These are phyloP conservation scores for Gnaphalium uliginosum DNA, from an alignment of 129 eudicot genomes.

Conservation along the genomic window DNA sequence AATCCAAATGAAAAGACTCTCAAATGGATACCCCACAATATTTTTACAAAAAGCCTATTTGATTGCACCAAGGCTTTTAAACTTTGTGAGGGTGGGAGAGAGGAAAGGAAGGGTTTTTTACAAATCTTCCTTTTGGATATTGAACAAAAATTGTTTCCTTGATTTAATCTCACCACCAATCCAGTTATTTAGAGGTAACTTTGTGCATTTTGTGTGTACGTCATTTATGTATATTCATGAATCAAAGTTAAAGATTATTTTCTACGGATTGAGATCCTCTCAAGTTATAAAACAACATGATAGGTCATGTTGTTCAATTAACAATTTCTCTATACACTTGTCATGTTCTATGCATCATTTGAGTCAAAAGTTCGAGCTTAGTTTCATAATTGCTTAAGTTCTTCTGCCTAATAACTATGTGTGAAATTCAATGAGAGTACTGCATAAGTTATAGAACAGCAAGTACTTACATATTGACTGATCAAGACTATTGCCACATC, in stretches of 20 bases:
- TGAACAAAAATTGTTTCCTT: neutral
- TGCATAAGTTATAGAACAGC: slow-evolving; percentile 13
- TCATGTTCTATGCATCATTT: neutral
- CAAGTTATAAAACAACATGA: too few relatives aligned
- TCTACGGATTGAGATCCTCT: too few relatives aligned
- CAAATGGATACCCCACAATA: neutral
- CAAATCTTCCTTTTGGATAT: neutral
- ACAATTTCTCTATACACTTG: neutral
- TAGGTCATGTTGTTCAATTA: too few relatives aligned
- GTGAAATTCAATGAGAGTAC: neutral
- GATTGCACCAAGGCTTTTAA: neutral
- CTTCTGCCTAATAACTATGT: neutral
- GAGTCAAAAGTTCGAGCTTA: neutral
- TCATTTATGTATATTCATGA: neutral
- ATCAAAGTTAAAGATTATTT: too few relatives aligned
- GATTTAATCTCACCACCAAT: too few relatives aligned
- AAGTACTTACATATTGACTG: slow-evolving; percentile 86
- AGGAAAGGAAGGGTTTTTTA: neutral
- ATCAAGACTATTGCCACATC: slow-evolving; percentile 91
- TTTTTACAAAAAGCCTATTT: neutral
- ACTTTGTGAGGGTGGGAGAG: neutral
- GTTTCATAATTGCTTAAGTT: neutral
- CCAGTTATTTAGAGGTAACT: neutral
- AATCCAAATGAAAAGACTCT: too few relatives aligned
- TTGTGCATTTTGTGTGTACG: neutral